Evolutionary conservation across 768 basidiomycete species (phyloP), one percentile per base, ranked within the genome.

Genomic region (Agaricus bisporus): DNA sequence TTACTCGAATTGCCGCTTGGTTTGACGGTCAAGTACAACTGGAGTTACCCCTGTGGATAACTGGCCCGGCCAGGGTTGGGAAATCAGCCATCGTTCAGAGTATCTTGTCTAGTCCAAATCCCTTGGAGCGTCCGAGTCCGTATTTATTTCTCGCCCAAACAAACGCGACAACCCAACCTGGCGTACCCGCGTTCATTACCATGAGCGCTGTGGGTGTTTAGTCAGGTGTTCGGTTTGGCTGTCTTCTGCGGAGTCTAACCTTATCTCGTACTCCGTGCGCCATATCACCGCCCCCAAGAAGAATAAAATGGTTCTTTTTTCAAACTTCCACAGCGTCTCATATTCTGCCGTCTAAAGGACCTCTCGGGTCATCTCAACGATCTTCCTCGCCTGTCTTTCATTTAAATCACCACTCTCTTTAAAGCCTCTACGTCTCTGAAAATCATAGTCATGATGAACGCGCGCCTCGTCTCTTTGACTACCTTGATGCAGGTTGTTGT

Each of bases 391-490:
- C 42, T 29, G 22, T 38, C 53, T 41, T 48, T 45, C 51, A 20
- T 52, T 52, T 51, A 25, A n/a, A 32, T n/a, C 35, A 37, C 42
- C 39, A 41, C 29, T 12, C 50, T 51, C 41, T 43, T 51, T 41
- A 9, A 32, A 43, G 37, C 48, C 32, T 41, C 49, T 47, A 39
- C 50, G 48, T 44, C 39, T 46, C 36, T 36, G 29, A 51, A 42
- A 14, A 15, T 22, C 25, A 26, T 15, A 26, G 37, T 36, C 56
- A 55, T 51, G 41, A 54, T 51, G 35, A 58, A 48, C 38, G 66
- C 64, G 61, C 60, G 58, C 44, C 56, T 62, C 56, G 58, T 57
- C 32, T 54, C 64, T 38, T 49, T 64, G 55, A 59, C 66, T 60
- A 41, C 53, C 29, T 49, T 63, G 49, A 56, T 61, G 53, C 39